These are phyloP conservation scores for Tylopilus rubrobrunneus DNA, from an alignment of 768 basidiomycete species.

Conservation along the genomic window DNA sequence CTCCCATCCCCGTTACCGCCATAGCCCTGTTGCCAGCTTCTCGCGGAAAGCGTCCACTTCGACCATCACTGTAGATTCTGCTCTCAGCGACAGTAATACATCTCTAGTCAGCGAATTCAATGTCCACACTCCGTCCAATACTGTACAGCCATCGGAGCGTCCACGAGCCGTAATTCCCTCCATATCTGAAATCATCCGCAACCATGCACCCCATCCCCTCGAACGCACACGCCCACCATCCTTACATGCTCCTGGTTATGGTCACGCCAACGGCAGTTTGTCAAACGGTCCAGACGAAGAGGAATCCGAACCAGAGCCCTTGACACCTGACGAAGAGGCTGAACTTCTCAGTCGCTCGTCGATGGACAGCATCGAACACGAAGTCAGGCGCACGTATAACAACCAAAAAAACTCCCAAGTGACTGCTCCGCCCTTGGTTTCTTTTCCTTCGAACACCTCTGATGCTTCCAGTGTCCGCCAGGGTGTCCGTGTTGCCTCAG, in stretches of 20 bases:
- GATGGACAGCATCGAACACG: conserved; percentile 83
- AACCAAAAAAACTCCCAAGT: conserved; percentile 42
- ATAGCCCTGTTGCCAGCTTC: conserved; percentile 17
- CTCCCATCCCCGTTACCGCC: conserved; percentile 18
- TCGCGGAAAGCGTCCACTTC: conserved; percentile 27
- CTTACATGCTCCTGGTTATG: conserved; percentile 45
- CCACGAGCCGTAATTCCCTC: conserved; percentile 63
- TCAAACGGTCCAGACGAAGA: conserved; percentile 46
- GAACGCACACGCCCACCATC: conserved; percentile 46
- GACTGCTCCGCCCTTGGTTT: conserved; percentile 19
- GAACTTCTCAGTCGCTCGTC: conserved; percentile 77
- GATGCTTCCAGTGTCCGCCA: conserved; percentile 47
- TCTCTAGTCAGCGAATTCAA: conserved; percentile 8
- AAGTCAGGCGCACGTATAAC: conserved; percentile 67
- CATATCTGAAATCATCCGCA: conserved; percentile 85
- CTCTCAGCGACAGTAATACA: conserved; percentile 15
- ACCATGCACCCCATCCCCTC: conserved; percentile 60
- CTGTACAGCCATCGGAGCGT: conserved; percentile 24
- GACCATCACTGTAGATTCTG: conserved; percentile 28
- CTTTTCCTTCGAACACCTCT: conserved; percentile 46
- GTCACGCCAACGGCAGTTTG: conserved; percentile 44
- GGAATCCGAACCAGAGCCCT: conserved; percentile 47
- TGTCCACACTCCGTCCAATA: conserved; percentile 7
- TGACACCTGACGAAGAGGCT: conserved; percentile 52
- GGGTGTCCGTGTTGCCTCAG: conserved; percentile 34